Percentiles rank a stretch among this genome's conserved stretches.
phyloP scores from a whole-genome alignment of 768 basidiomycete genomes.

The Lactarius sp. region DNA sequence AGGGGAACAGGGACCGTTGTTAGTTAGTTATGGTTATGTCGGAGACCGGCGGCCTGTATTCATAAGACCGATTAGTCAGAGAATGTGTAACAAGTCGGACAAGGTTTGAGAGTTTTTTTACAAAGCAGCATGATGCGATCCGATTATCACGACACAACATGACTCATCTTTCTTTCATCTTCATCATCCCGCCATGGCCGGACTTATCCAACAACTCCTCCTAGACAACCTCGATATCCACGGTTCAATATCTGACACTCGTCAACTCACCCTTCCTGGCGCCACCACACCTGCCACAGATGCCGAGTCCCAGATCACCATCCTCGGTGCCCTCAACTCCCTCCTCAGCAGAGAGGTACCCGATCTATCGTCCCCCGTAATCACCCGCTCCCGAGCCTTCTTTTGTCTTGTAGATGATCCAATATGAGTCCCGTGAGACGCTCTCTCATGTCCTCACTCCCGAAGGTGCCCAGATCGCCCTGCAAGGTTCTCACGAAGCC shows the following conservation, averaged over 20 bases:
- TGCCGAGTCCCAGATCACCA: constrained; percentile 74
- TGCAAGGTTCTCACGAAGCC: constrained; percentile 89
- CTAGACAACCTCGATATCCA: constrained; percentile 63
- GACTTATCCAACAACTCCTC: constrained; percentile 73
- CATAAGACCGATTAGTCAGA: constrained; percentile 2
- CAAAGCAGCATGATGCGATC: too few species aligned
- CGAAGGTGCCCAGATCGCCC: constrained; percentile 77
- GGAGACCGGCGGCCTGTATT: not conserved
- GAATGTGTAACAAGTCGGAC: too few species aligned
- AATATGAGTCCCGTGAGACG: constrained; percentile 72
- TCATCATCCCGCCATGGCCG: constrained; percentile 50
- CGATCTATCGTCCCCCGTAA: not conserved
- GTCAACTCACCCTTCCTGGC: constrained; percentile 62
- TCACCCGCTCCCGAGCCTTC: constrained; percentile 16
- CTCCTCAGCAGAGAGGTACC: constrained; percentile 36
- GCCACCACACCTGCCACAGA: constrained; percentile 50
- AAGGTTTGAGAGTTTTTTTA: too few species aligned
- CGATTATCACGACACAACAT: not conserved
- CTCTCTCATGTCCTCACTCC: constrained; percentile 67
- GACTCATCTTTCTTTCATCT: not conserved
- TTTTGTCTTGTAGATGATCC: constrained; percentile 60
- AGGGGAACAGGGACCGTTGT: not conserved
- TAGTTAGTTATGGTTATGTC: not conserved
- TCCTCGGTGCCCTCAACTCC: constrained; percentile 91
- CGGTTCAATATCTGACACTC: constrained; percentile 59